These are phyloP conservation scores for Warburgia ugandensis DNA, from an alignment of 164 flowering plant genomes.

Conservation along the genomic window DNA sequence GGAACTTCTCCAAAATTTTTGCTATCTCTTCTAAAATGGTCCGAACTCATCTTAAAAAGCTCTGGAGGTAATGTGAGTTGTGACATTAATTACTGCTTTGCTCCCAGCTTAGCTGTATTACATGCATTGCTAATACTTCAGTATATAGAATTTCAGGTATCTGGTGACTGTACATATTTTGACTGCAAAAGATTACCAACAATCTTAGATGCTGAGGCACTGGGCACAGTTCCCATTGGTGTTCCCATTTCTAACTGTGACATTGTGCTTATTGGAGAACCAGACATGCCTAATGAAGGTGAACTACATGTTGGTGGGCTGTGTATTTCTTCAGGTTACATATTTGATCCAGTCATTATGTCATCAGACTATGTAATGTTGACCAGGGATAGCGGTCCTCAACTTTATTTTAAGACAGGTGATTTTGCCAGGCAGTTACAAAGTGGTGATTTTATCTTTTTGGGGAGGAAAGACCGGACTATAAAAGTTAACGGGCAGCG, in stretches of 20 bases:
- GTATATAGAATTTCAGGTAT: constrained; percentile 40
- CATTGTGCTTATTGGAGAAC: constrained; percentile 49
- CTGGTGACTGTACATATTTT: constrained; percentile 95
- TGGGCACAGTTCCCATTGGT: constrained; percentile 87
- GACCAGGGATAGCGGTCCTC: constrained; percentile 13
- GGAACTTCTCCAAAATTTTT: too few relatives aligned
- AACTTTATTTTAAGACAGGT: constrained; percentile 57
- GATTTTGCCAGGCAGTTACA: constrained; percentile 62
- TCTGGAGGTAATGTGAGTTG: too few relatives aligned
- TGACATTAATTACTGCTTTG: too few relatives aligned
- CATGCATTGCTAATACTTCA: constrained; percentile 2
- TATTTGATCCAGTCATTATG: constrained; percentile 18
- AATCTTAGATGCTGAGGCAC: constrained; percentile 47
- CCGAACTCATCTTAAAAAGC: too few relatives aligned
- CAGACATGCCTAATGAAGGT: constrained; percentile 37
- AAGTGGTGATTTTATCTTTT: constrained; percentile 66
- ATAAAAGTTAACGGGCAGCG: constrained; percentile 81
- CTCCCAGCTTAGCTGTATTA: neutral
- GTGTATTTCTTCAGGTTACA: constrained; percentile 60
- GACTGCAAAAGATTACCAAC: constrained; percentile 66
- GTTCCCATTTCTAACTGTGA: constrained; percentile 65
- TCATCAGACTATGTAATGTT: constrained; percentile 32
- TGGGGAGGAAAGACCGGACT: constrained; percentile 80
- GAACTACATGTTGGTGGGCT: constrained; percentile 75
- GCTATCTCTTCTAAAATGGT: too few relatives aligned